phyloP scores from a whole-genome alignment of 2,329 filamentous ascomycete species.

The Colletotrichum spinosum region DNA sequence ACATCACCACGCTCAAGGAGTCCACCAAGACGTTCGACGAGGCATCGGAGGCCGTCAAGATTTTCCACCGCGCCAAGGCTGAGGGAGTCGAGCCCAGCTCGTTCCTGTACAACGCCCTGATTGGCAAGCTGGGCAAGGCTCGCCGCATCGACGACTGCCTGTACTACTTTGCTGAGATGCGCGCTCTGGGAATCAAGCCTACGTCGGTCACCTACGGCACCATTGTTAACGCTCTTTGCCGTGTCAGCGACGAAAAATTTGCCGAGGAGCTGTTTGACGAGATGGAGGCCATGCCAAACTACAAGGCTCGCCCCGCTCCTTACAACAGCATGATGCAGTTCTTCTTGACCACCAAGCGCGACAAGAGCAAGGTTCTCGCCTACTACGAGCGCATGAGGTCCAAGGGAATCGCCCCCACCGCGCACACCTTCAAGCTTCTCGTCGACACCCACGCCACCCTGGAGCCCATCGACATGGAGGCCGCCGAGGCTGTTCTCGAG shows the following conservation, averaged over 20 bases:
- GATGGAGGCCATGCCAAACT: slow-evolving; percentile 99
- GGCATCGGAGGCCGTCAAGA: slow-evolving; percentile 95
- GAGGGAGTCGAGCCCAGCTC: slow-evolving; percentile 97
- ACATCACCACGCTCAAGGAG: slow-evolving; percentile 99
- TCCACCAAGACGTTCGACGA: slow-evolving; percentile 98
- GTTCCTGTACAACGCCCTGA: slow-evolving; percentile 97
- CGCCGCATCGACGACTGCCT: slow-evolving; percentile 98
- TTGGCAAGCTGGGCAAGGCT: slow-evolving; percentile 97
- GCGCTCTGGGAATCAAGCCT: slow-evolving; percentile 88
- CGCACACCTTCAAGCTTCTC: slow-evolving; percentile 97
- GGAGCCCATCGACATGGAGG: slow-evolving; percentile 88
- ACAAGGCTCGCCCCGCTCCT: slow-evolving; percentile 95
- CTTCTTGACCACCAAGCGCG: slow-evolving; percentile 96
- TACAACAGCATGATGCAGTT: slow-evolving; percentile 99
- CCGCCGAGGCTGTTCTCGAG: slow-evolving; percentile 85
- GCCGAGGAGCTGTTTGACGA: slow-evolving; percentile 98
- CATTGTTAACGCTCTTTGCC: slow-evolving; percentile 96
- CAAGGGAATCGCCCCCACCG: slow-evolving; percentile 88
- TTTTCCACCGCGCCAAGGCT: slow-evolving; percentile 92
- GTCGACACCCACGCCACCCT: slow-evolving; percentile 96
- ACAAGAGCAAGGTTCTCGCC: slow-evolving; percentile 90
- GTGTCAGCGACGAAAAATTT: slow-evolving; percentile 97
- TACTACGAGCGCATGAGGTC: slow-evolving; percentile 96
- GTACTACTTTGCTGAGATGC: slow-evolving; percentile 99
- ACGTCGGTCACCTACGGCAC: slow-evolving; percentile 98